phyloP scores from a whole-genome alignment of 1,139 yeast species.

The Geotrichum aggregatum region DNA sequence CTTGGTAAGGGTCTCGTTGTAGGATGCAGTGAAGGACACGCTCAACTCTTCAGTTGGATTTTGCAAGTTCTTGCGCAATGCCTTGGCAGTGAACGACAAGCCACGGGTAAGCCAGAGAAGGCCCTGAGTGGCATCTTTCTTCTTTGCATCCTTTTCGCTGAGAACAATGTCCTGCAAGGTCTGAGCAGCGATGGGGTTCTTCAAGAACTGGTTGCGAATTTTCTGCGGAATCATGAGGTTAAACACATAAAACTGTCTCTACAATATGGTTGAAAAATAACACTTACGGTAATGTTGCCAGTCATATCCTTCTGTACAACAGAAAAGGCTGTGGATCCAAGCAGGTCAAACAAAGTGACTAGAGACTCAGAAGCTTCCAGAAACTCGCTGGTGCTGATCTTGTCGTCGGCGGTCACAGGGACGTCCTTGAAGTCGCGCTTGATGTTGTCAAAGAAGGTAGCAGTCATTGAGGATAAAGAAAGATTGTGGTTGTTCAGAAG shows the following conservation, averaged over 20 bases:
- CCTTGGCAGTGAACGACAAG: slow-evolving; percentile 80
- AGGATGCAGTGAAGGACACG: slow-evolving; percentile 77
- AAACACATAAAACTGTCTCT: not conserved
- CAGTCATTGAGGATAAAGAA: slow-evolving; percentile 9
- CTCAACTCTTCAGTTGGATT: slow-evolving; percentile 61
- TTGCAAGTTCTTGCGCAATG: slow-evolving; percentile 74
- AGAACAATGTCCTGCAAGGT: slow-evolving; percentile 77
- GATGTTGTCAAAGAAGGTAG: slow-evolving; percentile 72
- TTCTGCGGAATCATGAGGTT: slow-evolving; percentile 4
- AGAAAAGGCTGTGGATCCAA: slow-evolving; percentile 80
- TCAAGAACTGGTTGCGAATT: slow-evolving; percentile 46
- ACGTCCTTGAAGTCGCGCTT: slow-evolving; percentile 73
- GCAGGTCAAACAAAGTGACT: slow-evolving; percentile 74
- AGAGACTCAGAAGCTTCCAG: slow-evolving; percentile 81
- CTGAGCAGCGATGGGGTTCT: slow-evolving; percentile 57
- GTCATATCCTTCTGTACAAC: slow-evolving; percentile 86
- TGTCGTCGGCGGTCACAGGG: slow-evolving; percentile 47
- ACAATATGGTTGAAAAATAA: not conserved
- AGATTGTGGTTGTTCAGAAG: not conserved
- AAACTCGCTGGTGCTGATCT: slow-evolving; percentile 69
- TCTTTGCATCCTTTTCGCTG: slow-evolving; percentile 58
- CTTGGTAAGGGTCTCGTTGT: slow-evolving; percentile 71
- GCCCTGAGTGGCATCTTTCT: slow-evolving; percentile 86
- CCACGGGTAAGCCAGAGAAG: slow-evolving; percentile 81
- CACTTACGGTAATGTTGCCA: slow-evolving; percentile 59